Evolutionary conservation across 2,329 filamentous ascomycete genomes (phyloP), one percentile per base, ranked within the genome.

Genomic region (Xylaria sp.): DNA sequence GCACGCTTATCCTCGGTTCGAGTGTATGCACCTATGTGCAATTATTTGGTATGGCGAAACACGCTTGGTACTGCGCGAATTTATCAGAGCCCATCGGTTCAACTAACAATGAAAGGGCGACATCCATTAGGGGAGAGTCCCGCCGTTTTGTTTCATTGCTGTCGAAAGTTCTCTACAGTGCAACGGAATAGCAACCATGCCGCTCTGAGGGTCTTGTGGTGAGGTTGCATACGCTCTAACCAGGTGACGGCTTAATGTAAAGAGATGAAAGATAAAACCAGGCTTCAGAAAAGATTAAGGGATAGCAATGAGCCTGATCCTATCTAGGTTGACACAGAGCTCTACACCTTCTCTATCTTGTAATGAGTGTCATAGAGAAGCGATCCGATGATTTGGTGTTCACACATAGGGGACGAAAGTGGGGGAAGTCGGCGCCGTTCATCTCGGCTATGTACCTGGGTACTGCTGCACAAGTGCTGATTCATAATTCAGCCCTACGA

Each of bases 91-190:
- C n/a, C n/a, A 7, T 34, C 16, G 29, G 29, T 13, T 34, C 9
- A 34, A 34, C 29, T 43, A 24, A 13, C 16, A 21, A 4, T n/a
- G 39, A 11, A 29, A 34, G 22, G 45, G 16, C 44, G 21, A 29
- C 38, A 40, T 20, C 44, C 18, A 47, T 18, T 45, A 39, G 39
- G 39, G 44, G 45, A 38, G 45, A 38, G 39, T 7, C 17, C 54
- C 56, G 55, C 54, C 48, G 56, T 46, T 56, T 54, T 44, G 44
- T 55, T 53, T 56, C 44, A 51, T 56, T 50, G 39, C 40, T 19
- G 47, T 57, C 49, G 48, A 60, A 57, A 20, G 41, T 59, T 52
- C 52, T 56, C 52, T 56, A 52, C 50, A 16, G 52, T 56, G 48
- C 45, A 52, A 59, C 56, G 24, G 24, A 34, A 48, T 50, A 40